Conservation (phyloP, 495 filamentous ascomycete genomes). For the Neohortaea acidophila region DNA sequence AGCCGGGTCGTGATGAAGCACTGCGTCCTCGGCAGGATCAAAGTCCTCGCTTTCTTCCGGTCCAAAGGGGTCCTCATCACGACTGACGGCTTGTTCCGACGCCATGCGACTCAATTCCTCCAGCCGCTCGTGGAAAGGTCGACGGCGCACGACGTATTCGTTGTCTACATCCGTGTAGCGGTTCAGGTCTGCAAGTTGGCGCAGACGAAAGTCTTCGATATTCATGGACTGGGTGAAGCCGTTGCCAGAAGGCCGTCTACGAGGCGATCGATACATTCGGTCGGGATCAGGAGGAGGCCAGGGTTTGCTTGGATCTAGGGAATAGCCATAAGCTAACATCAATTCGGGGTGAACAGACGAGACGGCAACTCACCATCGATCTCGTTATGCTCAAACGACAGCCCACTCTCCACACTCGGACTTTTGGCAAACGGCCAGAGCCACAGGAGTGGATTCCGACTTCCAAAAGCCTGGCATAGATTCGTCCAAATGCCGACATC, state of each 20-base stretch:
- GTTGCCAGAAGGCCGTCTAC: conserved; percentile 22
- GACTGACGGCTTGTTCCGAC: conserved; percentile 11
- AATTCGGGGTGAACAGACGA: not conserved
- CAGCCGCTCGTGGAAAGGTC: conserved; percentile 35
- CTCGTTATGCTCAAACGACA: conserved; percentile 66
- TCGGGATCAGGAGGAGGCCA: conserved; percentile 93
- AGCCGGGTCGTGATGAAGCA: conserved; percentile 18
- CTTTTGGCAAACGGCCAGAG: conserved; percentile 48
- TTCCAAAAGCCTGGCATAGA: conserved; percentile 58
- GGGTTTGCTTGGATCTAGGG: conserved; percentile 32
- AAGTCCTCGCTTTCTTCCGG: conserved; percentile 28
- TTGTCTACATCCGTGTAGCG: conserved; percentile 23
- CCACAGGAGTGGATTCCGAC: conserved; percentile 40
- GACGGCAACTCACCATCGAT: conserved; percentile 54
- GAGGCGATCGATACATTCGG: conserved; percentile 40
- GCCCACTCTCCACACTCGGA: conserved; percentile 39
- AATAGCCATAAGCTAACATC: too few relatives aligned
- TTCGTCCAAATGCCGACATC: conserved; percentile 81
- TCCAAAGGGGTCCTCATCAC: conserved; percentile 31
- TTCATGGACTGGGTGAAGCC: conserved; percentile 28
- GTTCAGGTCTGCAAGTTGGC: conserved; percentile 40
- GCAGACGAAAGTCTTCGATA: conserved; percentile 39
- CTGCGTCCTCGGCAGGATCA: conserved; percentile 28
- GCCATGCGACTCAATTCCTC: conserved; percentile 10
- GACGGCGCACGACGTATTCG: conserved; percentile 30